A percentile compares a stretch with the other conserved stretches of the same genome.
Conservation (phyloP, 1,284 basidiomycete species). For the Pseudozyma sp. region DNA sequence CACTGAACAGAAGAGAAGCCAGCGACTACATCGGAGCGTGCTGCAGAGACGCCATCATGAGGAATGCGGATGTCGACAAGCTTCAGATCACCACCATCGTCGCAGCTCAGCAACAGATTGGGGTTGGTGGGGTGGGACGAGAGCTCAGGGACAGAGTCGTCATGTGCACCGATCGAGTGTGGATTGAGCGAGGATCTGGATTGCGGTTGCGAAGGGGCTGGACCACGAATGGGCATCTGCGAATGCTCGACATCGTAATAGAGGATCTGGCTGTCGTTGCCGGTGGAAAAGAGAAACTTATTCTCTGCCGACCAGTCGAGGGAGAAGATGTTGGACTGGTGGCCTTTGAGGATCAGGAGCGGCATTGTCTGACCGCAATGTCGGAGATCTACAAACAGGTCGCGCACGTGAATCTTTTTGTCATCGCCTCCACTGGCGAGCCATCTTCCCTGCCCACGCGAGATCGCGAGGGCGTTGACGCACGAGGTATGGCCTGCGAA, state of each 20-base stretch:
- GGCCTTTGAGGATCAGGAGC: slow-evolving; percentile 26
- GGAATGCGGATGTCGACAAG: slow-evolving; percentile 33
- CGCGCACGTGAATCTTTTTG: slow-evolving; percentile 33
- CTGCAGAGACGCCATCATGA: slow-evolving; percentile 13
- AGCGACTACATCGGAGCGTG: slow-evolving; percentile 18
- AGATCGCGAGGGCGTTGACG: slow-evolving; percentile 46
- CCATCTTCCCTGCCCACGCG: slow-evolving; percentile 28
- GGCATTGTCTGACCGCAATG: slow-evolving; percentile 7
- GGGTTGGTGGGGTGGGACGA: slow-evolving; percentile 36
- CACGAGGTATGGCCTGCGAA: slow-evolving; percentile 28
- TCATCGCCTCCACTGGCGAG: slow-evolving; percentile 42
- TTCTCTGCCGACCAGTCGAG: slow-evolving; percentile 38
- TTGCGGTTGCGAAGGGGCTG: neutral
- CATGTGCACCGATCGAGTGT: slow-evolving; percentile 22
- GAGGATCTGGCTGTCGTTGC: slow-evolving; percentile 42
- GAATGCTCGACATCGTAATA: slow-evolving; percentile 45
- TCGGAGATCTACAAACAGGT: slow-evolving; percentile 25
- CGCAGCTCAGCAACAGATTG: slow-evolving; percentile 34
- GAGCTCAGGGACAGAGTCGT: slow-evolving; percentile 36
- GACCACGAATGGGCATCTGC: slow-evolving; percentile 18
- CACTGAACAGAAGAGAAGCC: slow-evolving; percentile 41
- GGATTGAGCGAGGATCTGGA: slow-evolving; percentile 10
- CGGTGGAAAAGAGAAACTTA: slow-evolving; percentile 35
- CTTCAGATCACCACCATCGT: slow-evolving; percentile 30
- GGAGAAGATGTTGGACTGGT: slow-evolving; percentile 48